These are phyloP conservation scores for Helotiales sp. DNA, from an alignment of 2,329 filamentous ascomycete species.

Conservation along the genomic window DNA sequence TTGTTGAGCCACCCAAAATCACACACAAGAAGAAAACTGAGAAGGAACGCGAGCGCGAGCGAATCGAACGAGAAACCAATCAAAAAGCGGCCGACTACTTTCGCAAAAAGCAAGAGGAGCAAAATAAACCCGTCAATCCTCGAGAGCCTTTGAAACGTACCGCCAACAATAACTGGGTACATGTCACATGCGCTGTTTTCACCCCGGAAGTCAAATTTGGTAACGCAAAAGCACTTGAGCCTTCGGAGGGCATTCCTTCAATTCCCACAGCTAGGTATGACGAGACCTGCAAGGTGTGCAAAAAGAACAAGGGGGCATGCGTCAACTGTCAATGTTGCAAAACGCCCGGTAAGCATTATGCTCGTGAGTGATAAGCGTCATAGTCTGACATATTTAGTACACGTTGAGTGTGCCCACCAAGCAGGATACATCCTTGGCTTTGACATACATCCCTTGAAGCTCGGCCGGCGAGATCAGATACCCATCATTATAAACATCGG, in stretches of 20 bases:
- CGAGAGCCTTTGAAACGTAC: slow-evolving; percentile 93
- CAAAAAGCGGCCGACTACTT: slow-evolving; percentile 82
- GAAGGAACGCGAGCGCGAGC: slow-evolving; percentile 87
- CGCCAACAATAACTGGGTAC: slow-evolving; percentile 97
- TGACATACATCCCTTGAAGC: slow-evolving; percentile 88
- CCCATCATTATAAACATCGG: slow-evolving; percentile 80
- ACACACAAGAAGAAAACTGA: slow-evolving; percentile 90
- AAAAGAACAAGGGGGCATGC: slow-evolving; percentile 75
- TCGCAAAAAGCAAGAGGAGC: slow-evolving; percentile 79
- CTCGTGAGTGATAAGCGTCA: background rate
- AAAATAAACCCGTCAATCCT: slow-evolving; percentile 81
- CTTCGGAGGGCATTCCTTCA: slow-evolving; percentile 87
- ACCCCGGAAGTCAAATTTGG: slow-evolving; percentile 93
- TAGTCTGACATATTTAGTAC: slow-evolving; percentile 52
- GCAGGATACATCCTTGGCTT: slow-evolving; percentile 85
- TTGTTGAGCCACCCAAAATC: slow-evolving; percentile 80
- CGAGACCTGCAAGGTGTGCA: slow-evolving; percentile 84
- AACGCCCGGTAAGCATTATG: slow-evolving; percentile 45
- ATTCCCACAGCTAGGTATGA: slow-evolving; percentile 76
- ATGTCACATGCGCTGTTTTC: slow-evolving; percentile 91
- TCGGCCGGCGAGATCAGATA: slow-evolving; percentile 81
- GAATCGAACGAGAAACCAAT: slow-evolving; percentile 82
- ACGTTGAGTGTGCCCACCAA: slow-evolving; percentile 89
- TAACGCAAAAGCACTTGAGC: slow-evolving; percentile 78
- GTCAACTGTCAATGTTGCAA: slow-evolving; percentile 80